Percentiles rank a stretch among this genome's conserved stretches.
phyloP scores from a whole-genome alignment of 495 filamentous ascomycete genomes.

The Neurospora pannonica region DNA sequence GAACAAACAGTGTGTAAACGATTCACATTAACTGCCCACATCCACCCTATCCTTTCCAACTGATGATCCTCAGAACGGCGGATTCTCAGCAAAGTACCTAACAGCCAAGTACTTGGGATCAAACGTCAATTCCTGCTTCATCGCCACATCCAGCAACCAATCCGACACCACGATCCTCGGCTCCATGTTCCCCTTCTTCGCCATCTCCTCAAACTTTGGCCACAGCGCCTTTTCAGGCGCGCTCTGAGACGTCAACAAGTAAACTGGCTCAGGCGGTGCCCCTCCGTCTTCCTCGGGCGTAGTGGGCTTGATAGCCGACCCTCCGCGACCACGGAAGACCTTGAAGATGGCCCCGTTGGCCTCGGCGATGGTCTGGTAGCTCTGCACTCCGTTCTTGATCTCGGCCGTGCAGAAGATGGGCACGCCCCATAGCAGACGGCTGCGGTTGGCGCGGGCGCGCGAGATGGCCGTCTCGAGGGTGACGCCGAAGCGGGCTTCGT shows the following conservation, averaged over 20 bases:
- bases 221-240: slow-evolving; percentile 65
- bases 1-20: not conserved
- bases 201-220: slow-evolving; percentile 71
- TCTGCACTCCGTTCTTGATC: slow-evolving; percentile 71
- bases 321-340: slow-evolving; percentile 64
- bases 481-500: slow-evolving; percentile 60
- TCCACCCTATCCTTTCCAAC: not conserved
- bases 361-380: slow-evolving; percentile 72
- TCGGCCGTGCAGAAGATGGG: slow-evolving; percentile 71
- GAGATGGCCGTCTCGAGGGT: slow-evolving; percentile 53
- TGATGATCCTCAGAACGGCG: not conserved
- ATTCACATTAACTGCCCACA: not conserved
- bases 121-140: slow-evolving; percentile 68
- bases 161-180: slow-evolving; percentile 71
- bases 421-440: slow-evolving; percentile 59
- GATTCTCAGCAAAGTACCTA: slow-evolving; percentile 12
- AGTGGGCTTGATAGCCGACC: slow-evolving; percentile 46
- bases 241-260: slow-evolving; percentile 58
- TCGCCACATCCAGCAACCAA: slow-evolving; percentile 82
- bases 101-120: slow-evolving; percentile 48
- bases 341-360: slow-evolving; percentile 79
- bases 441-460: slow-evolving; percentile 65
- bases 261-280: slow-evolving; percentile 56
- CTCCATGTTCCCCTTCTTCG: slow-evolving; percentile 56
- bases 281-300: slow-evolving; percentile 48